Evolutionary conservation across 2,329 filamentous ascomycete species (phyloP), one percentile per base, ranked within the genome.

Genomic region (Atkinsonella texensis): DNA sequence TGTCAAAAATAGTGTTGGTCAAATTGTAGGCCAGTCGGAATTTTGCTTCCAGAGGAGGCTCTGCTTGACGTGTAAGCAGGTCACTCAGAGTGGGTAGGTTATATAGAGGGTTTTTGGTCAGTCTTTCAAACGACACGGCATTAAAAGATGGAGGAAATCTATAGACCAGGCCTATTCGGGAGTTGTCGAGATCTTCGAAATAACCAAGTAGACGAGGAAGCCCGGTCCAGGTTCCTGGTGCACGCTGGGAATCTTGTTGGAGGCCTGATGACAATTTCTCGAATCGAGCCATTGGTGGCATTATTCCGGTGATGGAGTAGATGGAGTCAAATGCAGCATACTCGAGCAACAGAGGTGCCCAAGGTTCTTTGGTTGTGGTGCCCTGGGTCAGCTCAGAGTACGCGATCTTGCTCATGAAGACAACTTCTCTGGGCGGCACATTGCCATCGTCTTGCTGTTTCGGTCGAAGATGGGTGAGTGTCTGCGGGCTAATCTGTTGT

Each of bases 1-100:
- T 72, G 56, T 85, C 83, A 60, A 86, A 87, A 35, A 90, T 75
- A 3, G 85, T 85, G 56, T 83, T 83, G 33, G 80, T 79, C 3
- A 90, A 72, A 56, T 87, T 87, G 50, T 85, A 76, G 3, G 86
- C 86, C 48, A 91, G 72, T 13, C 83, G 77, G 60, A 89, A 90
- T 59, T 87, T 87, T 53, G 84, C 82, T 66, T 91, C 87, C 0
- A 90, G 71, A 38, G 79, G 77, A 0, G 84, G 85, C 59, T 85
- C 80, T 48, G 72, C 71, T 0, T 74, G 71, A 15, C 69, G 64
- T 2, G 67, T 68, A 0, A 84, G 70, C 11, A 84, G 69, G 50
- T 81, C 73, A 13, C 69, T 67, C 6, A 84, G 63, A 0, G 79
- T 79, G 44, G 72, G 75, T 3, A 81, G 62, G 50, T 70, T 76